Evolutionary conservation across 306 rosid genomes (phyloP), one percentile per base, ranked within the genome.

Genomic region (Vigna trinervia): DNA sequence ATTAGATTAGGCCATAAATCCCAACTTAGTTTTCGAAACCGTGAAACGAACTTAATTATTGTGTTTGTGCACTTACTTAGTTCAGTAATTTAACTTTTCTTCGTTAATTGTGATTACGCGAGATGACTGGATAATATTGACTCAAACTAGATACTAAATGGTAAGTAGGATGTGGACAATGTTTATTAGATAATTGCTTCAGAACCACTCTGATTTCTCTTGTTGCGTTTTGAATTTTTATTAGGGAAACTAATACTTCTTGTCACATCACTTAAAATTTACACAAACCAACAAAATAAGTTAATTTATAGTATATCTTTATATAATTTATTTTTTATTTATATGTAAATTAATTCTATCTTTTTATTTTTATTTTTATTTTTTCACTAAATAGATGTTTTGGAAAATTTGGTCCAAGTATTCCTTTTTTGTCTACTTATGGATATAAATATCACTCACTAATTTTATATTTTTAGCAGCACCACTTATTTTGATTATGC

Each of bases 31-130:
- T 34, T 34, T 34, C 38, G 6, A 34, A 5, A 34, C 38, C 28
- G 48, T 45, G 69, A 6, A 38, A 78, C 11, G 11, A 58, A 47
- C 61, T 46, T 78, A 8, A 69, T 50, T 47, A 22, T 32, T 13
- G 47, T 47, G 5, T 57, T 57, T 17, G 7, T 10, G 50, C 13
- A 5, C 23, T 46, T 59, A 69, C 43, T 58, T 69, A 28, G 70
- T 38, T 19, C 13, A 69, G 63, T 69, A 59, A 69, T 71, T 28
- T 23, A 5, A 62, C 34, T 69, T 68, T 58, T 19, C 47, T 69
- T 58, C 65, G 26, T 79, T 61, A 19, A 8, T 51, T 38, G 65
- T 79, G 72, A 79, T 79, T 50, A 50, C n/a, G 73, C 12, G 23
- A 48, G 56, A 36, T 79, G 47, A 71, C 39, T 47, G 10, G 5